Percentiles rank a stretch among this genome's conserved stretches.
Evolutionary conservation across 2,329 filamentous ascomycete genomes (phyloP).

Genomic region (Colletotrichum godetiae): DNA sequence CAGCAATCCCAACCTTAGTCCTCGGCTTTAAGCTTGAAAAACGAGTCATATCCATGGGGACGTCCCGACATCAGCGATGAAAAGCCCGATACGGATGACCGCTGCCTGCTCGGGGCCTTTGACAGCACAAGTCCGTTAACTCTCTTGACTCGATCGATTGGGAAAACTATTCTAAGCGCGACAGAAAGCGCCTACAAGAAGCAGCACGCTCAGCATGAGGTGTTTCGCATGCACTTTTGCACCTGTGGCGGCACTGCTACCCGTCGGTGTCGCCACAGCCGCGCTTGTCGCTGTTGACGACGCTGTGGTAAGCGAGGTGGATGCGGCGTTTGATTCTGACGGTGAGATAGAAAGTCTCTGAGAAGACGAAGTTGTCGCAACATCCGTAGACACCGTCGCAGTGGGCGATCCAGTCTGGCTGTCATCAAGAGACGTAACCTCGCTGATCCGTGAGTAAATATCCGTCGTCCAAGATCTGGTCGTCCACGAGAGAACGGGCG

Average conservation of each 20-base stretch:
- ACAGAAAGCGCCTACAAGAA: background rate
- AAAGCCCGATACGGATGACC: background rate
- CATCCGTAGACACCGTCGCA: background rate
- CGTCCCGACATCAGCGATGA: background rate
- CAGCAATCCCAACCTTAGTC: background rate
- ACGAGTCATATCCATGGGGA: background rate
- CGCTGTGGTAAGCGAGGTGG: background rate
- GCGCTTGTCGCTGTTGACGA: background rate
- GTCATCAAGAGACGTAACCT: background rate
- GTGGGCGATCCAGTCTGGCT: background rate
- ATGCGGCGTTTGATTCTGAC: background rate
- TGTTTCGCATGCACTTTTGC: background rate
- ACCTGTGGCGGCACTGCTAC: background rate
- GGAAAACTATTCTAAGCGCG: background rate
- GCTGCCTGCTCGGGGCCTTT: background rate
- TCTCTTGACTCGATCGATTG: background rate
- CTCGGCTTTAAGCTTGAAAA: background rate
- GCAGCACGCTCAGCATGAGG: background rate
- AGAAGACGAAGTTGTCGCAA: background rate
- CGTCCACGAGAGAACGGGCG: background rate
- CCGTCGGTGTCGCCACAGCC: background rate
- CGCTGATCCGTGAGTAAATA: background rate
- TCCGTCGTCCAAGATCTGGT: background rate
- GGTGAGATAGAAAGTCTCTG: background rate
- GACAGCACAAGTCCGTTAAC: no score